Conservation (phyloP, 139 green algal genomes). For the Micractinium conductrix region DNA sequence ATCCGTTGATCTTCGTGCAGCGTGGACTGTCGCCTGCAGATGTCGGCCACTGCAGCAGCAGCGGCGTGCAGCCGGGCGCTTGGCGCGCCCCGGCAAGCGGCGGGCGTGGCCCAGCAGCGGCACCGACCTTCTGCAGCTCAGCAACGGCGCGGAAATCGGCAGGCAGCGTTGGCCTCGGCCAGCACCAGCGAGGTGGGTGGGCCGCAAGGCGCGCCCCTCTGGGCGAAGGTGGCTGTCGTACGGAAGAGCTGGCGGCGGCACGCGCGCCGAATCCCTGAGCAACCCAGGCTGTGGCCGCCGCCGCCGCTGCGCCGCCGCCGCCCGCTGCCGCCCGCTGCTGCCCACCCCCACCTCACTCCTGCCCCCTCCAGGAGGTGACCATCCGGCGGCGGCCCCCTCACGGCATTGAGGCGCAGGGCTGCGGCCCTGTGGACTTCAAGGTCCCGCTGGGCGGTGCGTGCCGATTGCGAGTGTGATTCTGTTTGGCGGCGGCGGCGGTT, state of each 20-base stretch:
- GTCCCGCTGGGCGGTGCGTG: conserved; percentile 56
- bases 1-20: too few relatives aligned
- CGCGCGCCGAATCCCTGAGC: background rate
- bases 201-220: too few relatives aligned
- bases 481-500: too few relatives aligned
- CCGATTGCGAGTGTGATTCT: too few relatives aligned
- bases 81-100: background rate
- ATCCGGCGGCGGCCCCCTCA: conserved; percentile 81
- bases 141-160: too few relatives aligned
- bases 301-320: background rate
- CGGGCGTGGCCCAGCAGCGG: background rate
- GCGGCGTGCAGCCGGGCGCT: conserved; percentile 1
- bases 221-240: too few relatives aligned
- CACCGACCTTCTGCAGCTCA: background rate
- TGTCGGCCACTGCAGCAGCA: too few relatives aligned
- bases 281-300: background rate
- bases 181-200: conserved; percentile 5
- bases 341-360: too few relatives aligned
- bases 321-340: background rate
- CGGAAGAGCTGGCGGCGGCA: too few relatives aligned
- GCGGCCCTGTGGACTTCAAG: conserved; percentile 77
- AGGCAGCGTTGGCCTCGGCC: too few relatives aligned
- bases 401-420: conserved; percentile 68
- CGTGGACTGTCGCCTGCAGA: too few relatives aligned
- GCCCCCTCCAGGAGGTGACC: conserved; percentile 45